Evolutionary conservation across 371 early-diverging fungal genomes (phyloP), one percentile per base, ranked within the genome.

Genomic region (Haplosporangium sp.): DNA sequence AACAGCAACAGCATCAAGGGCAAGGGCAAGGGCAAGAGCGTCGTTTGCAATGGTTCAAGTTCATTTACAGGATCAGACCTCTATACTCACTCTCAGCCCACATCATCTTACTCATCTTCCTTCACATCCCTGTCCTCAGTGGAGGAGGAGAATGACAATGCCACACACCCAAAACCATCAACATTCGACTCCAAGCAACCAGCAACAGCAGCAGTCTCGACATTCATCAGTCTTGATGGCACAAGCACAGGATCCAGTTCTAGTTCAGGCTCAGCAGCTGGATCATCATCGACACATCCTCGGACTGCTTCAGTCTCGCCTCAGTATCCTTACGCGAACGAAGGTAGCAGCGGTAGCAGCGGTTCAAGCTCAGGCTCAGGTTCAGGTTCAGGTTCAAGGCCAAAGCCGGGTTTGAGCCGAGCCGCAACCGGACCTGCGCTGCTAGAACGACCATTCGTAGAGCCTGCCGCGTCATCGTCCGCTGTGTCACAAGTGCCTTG

Each of bases 31-130:
- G 45, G 46, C 61, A 55, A 63, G 46, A 40, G 48, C 20, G 29
- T n/a, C 0, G 23, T 14, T 2, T 43, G 18, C n/a, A 38, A 48
- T 12, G 37, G 29, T n/a, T 46, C 64, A 12, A 55, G 42, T 51
- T 50, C 62, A n/a, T 54, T 59, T 7, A 16, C 62, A 13, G 45
- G 21, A 43, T 64, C 71, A 2, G 57, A 60, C 29, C 40, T 64
- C 45, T 71, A 71, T 50, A 51, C 64, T 50, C 47, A 59, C 29
- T 42, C 55, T n/a, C 55, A 46, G 10, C 14, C 64, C 1, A 14
- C 57, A 47, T 71, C 71, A 16, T 64, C 73, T 48, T 57, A 59
- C 45, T 38, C 68, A 0, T 64, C 69, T 3, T 74, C 74, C 14
- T 40, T 58, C 10, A 59, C 62, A 7, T 67, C 74, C 16, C 38